phyloP scores from a whole-genome alignment of 148 eudicot species.

The Euryodendron excelsum region DNA sequence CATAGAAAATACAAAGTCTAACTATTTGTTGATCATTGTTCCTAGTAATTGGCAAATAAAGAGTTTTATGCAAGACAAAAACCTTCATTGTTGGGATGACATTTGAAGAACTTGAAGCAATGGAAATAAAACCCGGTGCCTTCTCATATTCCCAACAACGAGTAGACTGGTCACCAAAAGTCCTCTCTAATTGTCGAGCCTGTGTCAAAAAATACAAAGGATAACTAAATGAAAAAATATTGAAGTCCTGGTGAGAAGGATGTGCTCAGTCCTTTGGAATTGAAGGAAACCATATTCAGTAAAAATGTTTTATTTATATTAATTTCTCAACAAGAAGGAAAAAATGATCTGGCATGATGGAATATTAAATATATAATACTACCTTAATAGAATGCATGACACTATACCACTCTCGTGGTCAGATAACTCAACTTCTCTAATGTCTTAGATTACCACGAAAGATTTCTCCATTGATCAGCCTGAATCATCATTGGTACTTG shows the following conservation, averaged over 20 bases:
- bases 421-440: neutral
- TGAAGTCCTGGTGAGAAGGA: neutral
- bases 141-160: conserved; percentile 18
- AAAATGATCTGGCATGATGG: neutral
- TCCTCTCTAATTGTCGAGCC: neutral
- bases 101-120: conserved; percentile 9
- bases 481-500: neutral
- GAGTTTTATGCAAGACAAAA: neutral
- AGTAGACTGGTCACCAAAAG: conserved; percentile 7
- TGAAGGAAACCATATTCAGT: neutral
- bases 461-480: neutral
- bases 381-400: neutral
- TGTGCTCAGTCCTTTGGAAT: neutral
- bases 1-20: neutral
- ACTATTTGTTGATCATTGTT: neutral
- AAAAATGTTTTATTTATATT: neutral
- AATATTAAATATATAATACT: neutral
- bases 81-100: conserved; percentile 14
- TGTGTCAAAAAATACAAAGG: neutral
- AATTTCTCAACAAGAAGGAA: neutral
- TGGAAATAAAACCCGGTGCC: conserved; percentile 4
- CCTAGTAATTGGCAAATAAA: neutral
- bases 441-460: neutral
- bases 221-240: neutral
- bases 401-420: neutral